Conservation (phyloP, 2,329 filamentous ascomycete species). For the Pseudogymnoascus sp. region DNA sequence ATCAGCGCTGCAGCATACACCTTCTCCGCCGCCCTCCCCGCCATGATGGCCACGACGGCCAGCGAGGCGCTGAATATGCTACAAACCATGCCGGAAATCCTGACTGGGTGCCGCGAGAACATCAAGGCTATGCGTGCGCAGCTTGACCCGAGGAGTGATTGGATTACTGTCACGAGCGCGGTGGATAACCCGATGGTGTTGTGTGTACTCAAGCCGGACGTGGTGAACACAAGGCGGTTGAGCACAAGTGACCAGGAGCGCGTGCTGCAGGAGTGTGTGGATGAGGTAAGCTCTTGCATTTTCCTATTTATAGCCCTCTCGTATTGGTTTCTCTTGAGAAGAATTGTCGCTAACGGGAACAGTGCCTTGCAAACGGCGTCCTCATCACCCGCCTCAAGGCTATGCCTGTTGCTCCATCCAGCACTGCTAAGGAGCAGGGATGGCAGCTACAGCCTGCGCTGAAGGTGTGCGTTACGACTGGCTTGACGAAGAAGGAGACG, state of each 20-base stretch:
- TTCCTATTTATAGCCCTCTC: not conserved
- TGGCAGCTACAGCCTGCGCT: slow-evolving; percentile 72
- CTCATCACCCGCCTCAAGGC: slow-evolving; percentile 81
- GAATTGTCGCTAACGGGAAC: slow-evolving; percentile 14
- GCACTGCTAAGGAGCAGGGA: slow-evolving; percentile 59
- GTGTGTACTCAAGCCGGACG: slow-evolving; percentile 73
- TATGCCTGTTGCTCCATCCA: slow-evolving; percentile 56
- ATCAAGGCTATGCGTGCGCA: slow-evolving; percentile 79
- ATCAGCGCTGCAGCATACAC: slow-evolving; percentile 90
- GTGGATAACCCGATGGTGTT: slow-evolving; percentile 83
- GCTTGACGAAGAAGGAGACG: slow-evolving; percentile 84
- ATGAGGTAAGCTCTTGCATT: slow-evolving; percentile 60
- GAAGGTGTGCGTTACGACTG: slow-evolving; percentile 85
- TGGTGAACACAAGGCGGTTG: slow-evolving; percentile 63
- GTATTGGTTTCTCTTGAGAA: not conserved
- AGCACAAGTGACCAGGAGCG: slow-evolving; percentile 71
- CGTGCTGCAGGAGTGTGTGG: slow-evolving; percentile 83
- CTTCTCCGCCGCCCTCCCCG: slow-evolving; percentile 88
- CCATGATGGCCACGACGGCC: slow-evolving; percentile 89
- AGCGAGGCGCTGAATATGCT: slow-evolving; percentile 83
- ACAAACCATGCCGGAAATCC: slow-evolving; percentile 76
- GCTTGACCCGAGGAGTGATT: slow-evolving; percentile 87
- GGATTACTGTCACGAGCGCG: slow-evolving; percentile 74
- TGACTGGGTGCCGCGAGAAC: slow-evolving; percentile 74
- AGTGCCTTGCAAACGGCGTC: slow-evolving; percentile 81